phyloP scores from a whole-genome alignment of 1,139 yeast species.

The Taiozyma onychis region DNA sequence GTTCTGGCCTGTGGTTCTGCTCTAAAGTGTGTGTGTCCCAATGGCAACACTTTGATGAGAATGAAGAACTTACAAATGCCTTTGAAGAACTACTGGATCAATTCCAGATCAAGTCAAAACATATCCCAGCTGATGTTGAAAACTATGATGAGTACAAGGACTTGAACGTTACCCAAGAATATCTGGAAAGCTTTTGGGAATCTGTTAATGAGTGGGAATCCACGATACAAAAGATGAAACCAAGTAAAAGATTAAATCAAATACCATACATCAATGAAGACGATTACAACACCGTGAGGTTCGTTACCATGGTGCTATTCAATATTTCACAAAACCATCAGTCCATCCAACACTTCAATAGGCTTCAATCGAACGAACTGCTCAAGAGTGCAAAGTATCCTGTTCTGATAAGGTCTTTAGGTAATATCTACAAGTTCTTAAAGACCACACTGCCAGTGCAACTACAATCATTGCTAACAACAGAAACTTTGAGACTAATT shows the following conservation, averaged over 20 bases:
- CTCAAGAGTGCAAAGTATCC: constrained; percentile 47
- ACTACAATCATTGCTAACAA: constrained; percentile 36
- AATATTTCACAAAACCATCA: constrained; percentile 13
- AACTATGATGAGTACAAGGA: constrained; percentile 13
- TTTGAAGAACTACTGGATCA: constrained; percentile 27
- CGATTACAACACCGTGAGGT: constrained; percentile 35
- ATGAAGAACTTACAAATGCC: constrained; percentile 23
- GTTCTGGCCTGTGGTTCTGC: constrained; percentile 53
- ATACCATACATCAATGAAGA: constrained; percentile 32
- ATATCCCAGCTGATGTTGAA: constrained; percentile 1
- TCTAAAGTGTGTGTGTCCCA: constrained; percentile 36
- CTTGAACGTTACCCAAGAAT: constrained; percentile 10
- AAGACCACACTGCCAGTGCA: constrained; percentile 35
- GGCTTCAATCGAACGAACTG: constrained; percentile 51
- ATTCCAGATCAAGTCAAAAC: constrained; percentile 25
- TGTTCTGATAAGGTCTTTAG: constrained; percentile 43
- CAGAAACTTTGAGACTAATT: constrained; percentile 39
- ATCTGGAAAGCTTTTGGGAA: constrained; percentile 25
- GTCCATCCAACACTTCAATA: constrained; percentile 29
- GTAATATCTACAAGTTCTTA: constrained; percentile 46
- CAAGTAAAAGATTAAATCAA: constrained; percentile 18
- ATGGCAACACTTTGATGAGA: constrained; percentile 30
- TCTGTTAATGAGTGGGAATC: constrained; percentile 34
- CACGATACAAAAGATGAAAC: constrained; percentile 23
- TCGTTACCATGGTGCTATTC: constrained; percentile 27